A percentile compares a stretch with the other conserved stretches of the same genome.
These are phyloP conservation scores for Populus alba DNA, from an alignment of 345 rosid species.

Conservation along the genomic window DNA sequence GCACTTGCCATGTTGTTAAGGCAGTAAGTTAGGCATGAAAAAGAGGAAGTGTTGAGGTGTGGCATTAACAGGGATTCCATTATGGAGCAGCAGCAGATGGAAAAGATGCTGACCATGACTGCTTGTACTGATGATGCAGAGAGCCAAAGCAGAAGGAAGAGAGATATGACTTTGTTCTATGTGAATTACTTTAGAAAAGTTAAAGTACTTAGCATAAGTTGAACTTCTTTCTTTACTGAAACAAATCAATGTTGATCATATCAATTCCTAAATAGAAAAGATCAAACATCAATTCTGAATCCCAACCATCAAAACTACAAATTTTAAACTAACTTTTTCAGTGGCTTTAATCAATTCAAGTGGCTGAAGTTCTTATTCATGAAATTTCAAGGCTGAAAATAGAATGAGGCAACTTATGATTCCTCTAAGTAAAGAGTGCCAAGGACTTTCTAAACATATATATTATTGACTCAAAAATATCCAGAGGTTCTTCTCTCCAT, in stretches of 20 bases:
- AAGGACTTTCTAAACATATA: background rate
- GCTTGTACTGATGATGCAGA: background rate
- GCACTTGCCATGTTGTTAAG: background rate
- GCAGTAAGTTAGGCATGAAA: background rate
- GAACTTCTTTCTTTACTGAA: background rate
- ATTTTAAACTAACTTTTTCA: background rate
- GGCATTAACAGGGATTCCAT: background rate
- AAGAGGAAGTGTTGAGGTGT: background rate
- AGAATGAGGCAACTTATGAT: background rate
- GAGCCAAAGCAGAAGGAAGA: background rate
- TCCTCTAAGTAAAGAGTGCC: background rate
- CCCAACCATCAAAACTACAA: background rate
- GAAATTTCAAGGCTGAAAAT: conserved; percentile 2
- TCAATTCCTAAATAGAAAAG: background rate
- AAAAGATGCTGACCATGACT: background rate
- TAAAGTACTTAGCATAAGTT: background rate
- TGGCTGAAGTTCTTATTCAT: background rate
- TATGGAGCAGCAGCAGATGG: background rate
- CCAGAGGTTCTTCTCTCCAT: background rate
- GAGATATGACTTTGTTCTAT: background rate
- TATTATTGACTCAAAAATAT: background rate
- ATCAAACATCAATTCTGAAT: background rate
- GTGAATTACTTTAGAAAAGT: background rate
- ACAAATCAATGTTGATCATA: background rate
- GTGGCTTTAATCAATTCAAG: background rate